Evolutionary conservation across 2,329 filamentous ascomycete species (phyloP).

Genomic region (Aspergillus udagawae): DNA sequence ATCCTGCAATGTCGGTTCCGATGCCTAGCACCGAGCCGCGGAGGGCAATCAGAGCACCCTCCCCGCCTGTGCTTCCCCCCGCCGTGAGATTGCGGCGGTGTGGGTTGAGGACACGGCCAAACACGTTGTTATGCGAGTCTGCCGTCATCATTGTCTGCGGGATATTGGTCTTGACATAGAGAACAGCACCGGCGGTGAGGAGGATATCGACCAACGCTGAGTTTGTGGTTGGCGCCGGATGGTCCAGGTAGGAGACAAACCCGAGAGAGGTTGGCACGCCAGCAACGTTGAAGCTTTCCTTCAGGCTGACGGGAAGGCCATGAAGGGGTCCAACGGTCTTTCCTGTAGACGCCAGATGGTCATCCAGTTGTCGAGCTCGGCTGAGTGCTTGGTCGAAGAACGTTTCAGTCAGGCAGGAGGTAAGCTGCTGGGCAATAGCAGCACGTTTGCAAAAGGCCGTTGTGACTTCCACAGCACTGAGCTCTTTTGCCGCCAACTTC

Average conservation of each 20-base stretch:
- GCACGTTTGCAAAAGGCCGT: constrained; percentile 34
- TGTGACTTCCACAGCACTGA: constrained; percentile 43
- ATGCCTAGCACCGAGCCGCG: constrained; percentile 56
- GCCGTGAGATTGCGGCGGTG: constrained; percentile 55
- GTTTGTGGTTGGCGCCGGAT: constrained; percentile 51
- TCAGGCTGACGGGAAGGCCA: constrained; percentile 56
- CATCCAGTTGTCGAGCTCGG: constrained; percentile 47
- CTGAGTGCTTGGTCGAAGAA: constrained; percentile 49
- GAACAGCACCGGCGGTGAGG: constrained; percentile 56
- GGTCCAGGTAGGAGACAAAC: constrained; percentile 56
- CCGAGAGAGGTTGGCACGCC: constrained; percentile 55
- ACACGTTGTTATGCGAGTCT: constrained; percentile 52
- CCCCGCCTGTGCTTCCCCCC: constrained; percentile 65
- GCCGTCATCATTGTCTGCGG: constrained; percentile 52
- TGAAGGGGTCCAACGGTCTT: constrained; percentile 56
- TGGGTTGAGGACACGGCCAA: constrained; percentile 60
- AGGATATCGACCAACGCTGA: constrained; percentile 56
- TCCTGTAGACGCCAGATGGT: constrained; percentile 36
- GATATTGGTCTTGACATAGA: constrained; percentile 67
- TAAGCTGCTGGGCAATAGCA: constrained; percentile 39
- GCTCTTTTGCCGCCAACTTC: constrained; percentile 40
- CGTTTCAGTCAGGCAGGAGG: constrained; percentile 51
- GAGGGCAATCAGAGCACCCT: constrained; percentile 57
- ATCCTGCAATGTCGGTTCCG: constrained; percentile 55
- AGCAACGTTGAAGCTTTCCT: constrained; percentile 44